Conservation (phyloP, 495 filamentous ascomycete species). For the Neurospora pannonica region DNA sequence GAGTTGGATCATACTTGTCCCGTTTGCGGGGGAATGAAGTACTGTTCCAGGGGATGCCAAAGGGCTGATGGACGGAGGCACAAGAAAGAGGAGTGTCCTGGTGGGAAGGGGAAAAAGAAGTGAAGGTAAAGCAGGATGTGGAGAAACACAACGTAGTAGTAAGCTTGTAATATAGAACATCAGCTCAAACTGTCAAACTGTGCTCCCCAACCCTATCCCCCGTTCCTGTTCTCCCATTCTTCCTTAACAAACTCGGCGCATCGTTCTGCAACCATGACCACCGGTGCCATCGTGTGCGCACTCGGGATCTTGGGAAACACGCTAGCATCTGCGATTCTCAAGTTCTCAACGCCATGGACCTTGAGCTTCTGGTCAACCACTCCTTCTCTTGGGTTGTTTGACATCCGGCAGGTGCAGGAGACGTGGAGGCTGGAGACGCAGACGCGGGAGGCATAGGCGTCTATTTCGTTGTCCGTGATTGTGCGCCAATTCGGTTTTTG, state of each 20-base stretch:
- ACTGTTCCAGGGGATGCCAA: constrained; percentile 27
- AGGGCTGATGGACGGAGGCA: constrained; percentile 29
- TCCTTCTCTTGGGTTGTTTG: constrained; percentile 10
- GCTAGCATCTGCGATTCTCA: constrained; percentile 40
- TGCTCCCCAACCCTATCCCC: neutral
- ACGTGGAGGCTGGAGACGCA: constrained; percentile 12
- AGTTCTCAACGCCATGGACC: constrained; percentile 34
- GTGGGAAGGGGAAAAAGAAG: neutral
- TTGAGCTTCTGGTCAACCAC: constrained; percentile 40
- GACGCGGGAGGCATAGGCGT: constrained; percentile 11
- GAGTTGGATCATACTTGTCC: constrained; percentile 17
- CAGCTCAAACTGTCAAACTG: neutral
- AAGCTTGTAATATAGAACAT: neutral
- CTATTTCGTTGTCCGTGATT: constrained; percentile 19
- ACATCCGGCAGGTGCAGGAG: constrained; percentile 9
- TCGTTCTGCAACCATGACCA: constrained; percentile 44
- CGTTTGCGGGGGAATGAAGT: constrained; percentile 19
- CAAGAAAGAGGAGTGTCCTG: constrained; percentile 10
- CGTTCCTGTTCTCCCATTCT: constrained; percentile 7
- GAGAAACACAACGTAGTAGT: neutral
- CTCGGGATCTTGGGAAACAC: constrained; percentile 39
- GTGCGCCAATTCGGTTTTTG: constrained; percentile 7
- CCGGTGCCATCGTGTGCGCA: constrained; percentile 36
- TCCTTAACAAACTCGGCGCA: constrained; percentile 41
- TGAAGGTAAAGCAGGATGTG: neutral